A percentile compares a stretch with the other conserved stretches of the same genome.
Evolutionary conservation across 208 protist species (phyloP).

Genomic region (Zelonia costaricensis): DNA sequence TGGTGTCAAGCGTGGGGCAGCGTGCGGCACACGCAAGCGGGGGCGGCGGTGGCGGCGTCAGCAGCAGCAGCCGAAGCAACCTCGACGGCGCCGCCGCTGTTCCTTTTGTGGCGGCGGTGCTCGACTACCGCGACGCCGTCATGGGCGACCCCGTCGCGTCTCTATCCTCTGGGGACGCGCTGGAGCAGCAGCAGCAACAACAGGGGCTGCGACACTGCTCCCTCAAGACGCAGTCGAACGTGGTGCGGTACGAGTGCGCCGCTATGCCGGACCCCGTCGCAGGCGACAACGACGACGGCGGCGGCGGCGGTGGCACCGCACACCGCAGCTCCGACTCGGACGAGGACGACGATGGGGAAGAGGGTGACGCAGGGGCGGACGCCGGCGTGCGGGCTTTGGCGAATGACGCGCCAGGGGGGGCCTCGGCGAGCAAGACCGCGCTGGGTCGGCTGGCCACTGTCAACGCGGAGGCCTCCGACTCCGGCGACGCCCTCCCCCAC

Average conservation of each 20-base stretch:
- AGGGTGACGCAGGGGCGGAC: too few species aligned
- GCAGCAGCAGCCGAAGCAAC: too few species aligned
- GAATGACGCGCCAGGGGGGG: too few species aligned
- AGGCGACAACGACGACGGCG: not conserved
- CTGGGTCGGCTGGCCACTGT: too few species aligned
- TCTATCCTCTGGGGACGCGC: not conserved
- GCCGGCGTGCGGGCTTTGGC: too few species aligned
- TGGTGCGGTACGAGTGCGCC: constrained; percentile 20
- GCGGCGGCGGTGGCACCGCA: too few species aligned
- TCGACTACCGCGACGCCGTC: constrained; percentile 13
- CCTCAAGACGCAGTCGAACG: constrained; percentile 19
- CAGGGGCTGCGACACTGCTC: not conserved
- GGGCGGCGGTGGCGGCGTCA: not conserved
- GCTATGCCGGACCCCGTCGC: not conserved
- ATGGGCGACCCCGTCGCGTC: not conserved
- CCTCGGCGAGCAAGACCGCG: too few species aligned
- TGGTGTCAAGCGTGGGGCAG: not conserved
- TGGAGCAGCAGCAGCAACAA: not conserved
- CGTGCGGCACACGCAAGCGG: not conserved
- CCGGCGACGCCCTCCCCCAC: not conserved
- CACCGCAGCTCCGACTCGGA: too few species aligned
- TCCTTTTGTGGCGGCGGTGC: constrained; percentile 15
- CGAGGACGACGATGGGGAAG: too few species aligned
- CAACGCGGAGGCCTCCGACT: not conserved
- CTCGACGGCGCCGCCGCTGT: too few species aligned